A percentile compares a stretch with the other conserved stretches of the same genome.
Evolutionary conservation across 1,284 basidiomycete genomes (phyloP).

Genomic region (Agroathelia rolfsii): DNA sequence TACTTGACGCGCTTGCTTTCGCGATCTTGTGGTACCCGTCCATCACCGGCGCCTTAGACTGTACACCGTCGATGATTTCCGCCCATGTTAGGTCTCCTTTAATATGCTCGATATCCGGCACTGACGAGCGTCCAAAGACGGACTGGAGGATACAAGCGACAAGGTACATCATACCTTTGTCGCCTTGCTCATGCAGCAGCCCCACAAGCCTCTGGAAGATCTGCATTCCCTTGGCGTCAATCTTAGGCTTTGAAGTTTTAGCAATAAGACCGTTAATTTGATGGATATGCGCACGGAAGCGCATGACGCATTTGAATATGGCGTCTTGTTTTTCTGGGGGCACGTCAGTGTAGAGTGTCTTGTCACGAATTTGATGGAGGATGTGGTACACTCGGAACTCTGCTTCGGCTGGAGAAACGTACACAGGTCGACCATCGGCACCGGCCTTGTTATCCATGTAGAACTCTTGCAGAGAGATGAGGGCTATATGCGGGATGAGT

Average conservation of each 20-base stretch:
- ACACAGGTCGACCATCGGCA: conserved; percentile 22
- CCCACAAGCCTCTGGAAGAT: conserved; percentile 52
- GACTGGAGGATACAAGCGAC: conserved; percentile 67
- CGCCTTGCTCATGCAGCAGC: conserved; percentile 47
- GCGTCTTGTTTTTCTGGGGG: conserved; percentile 61
- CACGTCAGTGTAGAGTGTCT: conserved; percentile 72
- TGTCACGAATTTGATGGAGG: conserved; percentile 83
- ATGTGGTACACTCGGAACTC: conserved; percentile 96
- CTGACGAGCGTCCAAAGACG: conserved; percentile 61
- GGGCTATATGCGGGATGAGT: no score
- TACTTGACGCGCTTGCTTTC: no score
- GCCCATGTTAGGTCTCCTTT: conserved; percentile 48
- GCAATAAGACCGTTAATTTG: conserved; percentile 68
- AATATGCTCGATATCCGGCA: conserved; percentile 70
- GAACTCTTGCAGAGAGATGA: conserved; percentile 73
- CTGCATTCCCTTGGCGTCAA: conserved; percentile 55
- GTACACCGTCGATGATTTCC: conserved; percentile 72
- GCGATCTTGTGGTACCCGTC: no score
- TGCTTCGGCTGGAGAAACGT: conserved; percentile 80
- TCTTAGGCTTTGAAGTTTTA: conserved; percentile 48
- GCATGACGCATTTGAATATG: conserved; percentile 73
- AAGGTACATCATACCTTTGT: conserved; percentile 61
- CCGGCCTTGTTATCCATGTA: conserved; percentile 74
- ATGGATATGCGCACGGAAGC: conserved; percentile 76
- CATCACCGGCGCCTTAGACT: conserved; percentile 18